These are phyloP conservation scores for Starmerella vitae DNA, from an alignment of 805 yeast genomes.

Conservation along the genomic window DNA sequence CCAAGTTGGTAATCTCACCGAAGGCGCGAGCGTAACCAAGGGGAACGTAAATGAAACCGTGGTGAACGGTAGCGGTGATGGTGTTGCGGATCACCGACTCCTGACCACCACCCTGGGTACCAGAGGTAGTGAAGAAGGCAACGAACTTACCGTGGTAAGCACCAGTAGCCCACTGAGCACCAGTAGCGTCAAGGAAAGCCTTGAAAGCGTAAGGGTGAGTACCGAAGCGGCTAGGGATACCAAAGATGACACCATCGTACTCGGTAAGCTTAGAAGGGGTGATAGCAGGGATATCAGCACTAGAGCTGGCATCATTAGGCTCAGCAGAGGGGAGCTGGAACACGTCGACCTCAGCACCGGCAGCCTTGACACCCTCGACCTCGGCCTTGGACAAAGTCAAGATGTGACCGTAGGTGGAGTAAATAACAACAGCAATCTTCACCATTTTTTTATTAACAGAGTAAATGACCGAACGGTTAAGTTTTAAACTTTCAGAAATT, in stretches of 20 bases:
- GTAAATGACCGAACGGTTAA: no score
- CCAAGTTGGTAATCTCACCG: slow-evolving; percentile 38
- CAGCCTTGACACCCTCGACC: slow-evolving; percentile 51
- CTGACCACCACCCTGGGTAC: slow-evolving; percentile 72
- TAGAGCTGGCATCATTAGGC: slow-evolving; percentile 45
- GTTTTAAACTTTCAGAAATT: no score
- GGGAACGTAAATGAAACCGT: slow-evolving; percentile 70
- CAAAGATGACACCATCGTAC: slow-evolving; percentile 74
- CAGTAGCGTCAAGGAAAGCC: slow-evolving; percentile 65
- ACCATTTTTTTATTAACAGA: slow-evolving; percentile 9
- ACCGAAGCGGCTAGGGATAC: slow-evolving; percentile 80
- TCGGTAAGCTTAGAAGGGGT: slow-evolving; percentile 41
- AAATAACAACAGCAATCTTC: slow-evolving; percentile 41
- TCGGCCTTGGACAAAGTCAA: slow-evolving; percentile 52
- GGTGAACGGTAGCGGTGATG: slow-evolving; percentile 56
- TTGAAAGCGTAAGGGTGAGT: slow-evolving; percentile 64
- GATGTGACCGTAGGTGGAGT: slow-evolving; percentile 71
- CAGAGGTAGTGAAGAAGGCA: slow-evolving; percentile 60
- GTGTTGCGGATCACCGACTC: slow-evolving; percentile 55
- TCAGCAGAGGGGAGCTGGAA: slow-evolving; percentile 44
- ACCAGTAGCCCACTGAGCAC: slow-evolving; percentile 68
- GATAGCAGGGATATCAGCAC: slow-evolving; percentile 38
- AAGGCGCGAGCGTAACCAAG: slow-evolving; percentile 58
- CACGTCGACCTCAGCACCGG: slow-evolving; percentile 57
- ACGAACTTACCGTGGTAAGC: slow-evolving; percentile 60